Conservation (phyloP, 2,329 filamentous ascomycete genomes). For the Aureobasidium namibiae region DNA sequence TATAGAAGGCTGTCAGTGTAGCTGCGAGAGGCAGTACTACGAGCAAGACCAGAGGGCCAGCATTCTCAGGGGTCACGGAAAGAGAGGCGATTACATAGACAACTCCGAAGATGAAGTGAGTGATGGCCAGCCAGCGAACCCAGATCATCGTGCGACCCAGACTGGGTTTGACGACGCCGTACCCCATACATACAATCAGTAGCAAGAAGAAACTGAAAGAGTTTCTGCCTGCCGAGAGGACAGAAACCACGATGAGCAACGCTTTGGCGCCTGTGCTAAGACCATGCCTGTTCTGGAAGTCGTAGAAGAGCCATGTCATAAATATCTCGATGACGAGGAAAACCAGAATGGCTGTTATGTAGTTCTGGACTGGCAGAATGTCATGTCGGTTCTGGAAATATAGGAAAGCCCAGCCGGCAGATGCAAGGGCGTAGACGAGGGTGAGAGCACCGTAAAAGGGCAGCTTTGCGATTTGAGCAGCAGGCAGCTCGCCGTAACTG, state of each 20-base stretch:
- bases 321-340: slow-evolving; percentile 95
- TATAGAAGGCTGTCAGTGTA: slow-evolving; percentile 92
- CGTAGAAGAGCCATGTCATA: slow-evolving; percentile 98
- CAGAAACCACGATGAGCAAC: slow-evolving; percentile 81
- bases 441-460: slow-evolving; percentile 95
- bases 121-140: slow-evolving; percentile 81
- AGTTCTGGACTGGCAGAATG: slow-evolving; percentile 95
- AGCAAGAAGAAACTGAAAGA: slow-evolving; percentile 98
- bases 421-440: slow-evolving; percentile 84
- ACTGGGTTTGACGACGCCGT: slow-evolving; percentile 91
- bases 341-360: slow-evolving; percentile 92
- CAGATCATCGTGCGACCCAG: slow-evolving; percentile 91
- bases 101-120: slow-evolving; percentile 90
- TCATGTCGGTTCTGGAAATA: slow-evolving; percentile 92
- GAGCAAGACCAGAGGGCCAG: slow-evolving; percentile 81
- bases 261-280: slow-evolving; percentile 75
- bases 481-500: slow-evolving; percentile 89
- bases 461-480: slow-evolving; percentile 90
- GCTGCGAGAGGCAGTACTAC: slow-evolving; percentile 87
- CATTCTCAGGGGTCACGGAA: slow-evolving; percentile 78
- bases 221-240: slow-evolving; percentile 88
- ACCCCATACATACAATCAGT: slow-evolving; percentile 98
- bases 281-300: slow-evolving; percentile 87
- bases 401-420: slow-evolving; percentile 83
- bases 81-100: slow-evolving; percentile 88